Evolutionary conservation across 2,329 filamentous ascomycete species (phyloP).

Genomic region (Ascochyta clinopodiicola): DNA sequence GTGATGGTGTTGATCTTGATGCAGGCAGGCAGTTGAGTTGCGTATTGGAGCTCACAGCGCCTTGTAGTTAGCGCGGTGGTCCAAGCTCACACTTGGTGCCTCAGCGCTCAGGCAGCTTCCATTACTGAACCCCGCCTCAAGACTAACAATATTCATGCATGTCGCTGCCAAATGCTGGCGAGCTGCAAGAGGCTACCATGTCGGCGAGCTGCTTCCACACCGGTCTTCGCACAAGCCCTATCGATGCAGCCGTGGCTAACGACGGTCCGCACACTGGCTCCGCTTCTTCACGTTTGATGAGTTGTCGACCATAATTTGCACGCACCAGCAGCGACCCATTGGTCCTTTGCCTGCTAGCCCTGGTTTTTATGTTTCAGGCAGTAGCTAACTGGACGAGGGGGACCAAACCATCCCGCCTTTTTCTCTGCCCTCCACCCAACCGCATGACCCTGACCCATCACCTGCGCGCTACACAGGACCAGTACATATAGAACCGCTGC

Average conservation of each 20-base stretch:
- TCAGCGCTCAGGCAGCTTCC: slow-evolving; percentile 6
- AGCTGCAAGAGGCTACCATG: neutral
- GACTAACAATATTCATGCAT: no score
- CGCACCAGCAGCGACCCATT: slow-evolving; percentile 34
- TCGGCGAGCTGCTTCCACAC: slow-evolving; percentile 9
- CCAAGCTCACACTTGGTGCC: slow-evolving; percentile 2
- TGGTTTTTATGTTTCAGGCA: slow-evolving; percentile 46
- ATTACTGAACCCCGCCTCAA: slow-evolving; percentile 4
- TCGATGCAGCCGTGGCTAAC: slow-evolving; percentile 37
- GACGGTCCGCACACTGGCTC: slow-evolving; percentile 30
- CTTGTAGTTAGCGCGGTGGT: slow-evolving; percentile 10
- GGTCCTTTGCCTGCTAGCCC: slow-evolving; percentile 40
- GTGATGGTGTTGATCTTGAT: slow-evolving; percentile 35
- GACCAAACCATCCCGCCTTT: slow-evolving; percentile 47
- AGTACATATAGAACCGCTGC: slow-evolving; percentile 40
- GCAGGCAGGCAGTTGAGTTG: slow-evolving; percentile 45
- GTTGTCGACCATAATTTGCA: slow-evolving; percentile 44
- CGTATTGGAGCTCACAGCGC: slow-evolving; percentile 34
- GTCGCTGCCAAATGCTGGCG: neutral
- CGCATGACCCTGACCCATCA: slow-evolving; percentile 48
- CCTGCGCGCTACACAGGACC: slow-evolving; percentile 26
- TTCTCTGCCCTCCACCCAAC: slow-evolving; percentile 27
- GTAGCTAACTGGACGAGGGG: slow-evolving; percentile 42
- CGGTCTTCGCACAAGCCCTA: slow-evolving; percentile 15
- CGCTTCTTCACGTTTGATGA: slow-evolving; percentile 45